Percentiles rank a stretch among this genome's conserved stretches.
Conservation (phyloP, 768 basidiomycete species). For the Lactarius deliciosus region DNA sequence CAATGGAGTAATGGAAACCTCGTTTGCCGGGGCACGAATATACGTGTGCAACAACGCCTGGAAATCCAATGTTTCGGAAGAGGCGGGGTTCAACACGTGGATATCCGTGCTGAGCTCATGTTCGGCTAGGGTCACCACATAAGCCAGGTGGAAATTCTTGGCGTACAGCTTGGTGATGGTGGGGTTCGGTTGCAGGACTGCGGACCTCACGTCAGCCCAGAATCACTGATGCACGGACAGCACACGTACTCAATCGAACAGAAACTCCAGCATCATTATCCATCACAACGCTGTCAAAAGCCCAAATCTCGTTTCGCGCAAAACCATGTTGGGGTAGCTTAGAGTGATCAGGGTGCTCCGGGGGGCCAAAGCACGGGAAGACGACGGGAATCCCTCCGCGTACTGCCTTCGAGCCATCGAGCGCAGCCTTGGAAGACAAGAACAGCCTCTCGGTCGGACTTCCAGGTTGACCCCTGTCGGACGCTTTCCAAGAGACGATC, state of each 20-base stretch:
- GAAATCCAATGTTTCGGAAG: constrained; percentile 63
- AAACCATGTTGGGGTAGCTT: constrained; percentile 88
- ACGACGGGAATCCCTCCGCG: constrained; percentile 60
- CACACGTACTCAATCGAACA: constrained; percentile 68
- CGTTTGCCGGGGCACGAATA: constrained; percentile 60
- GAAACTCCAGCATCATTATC: constrained; percentile 72
- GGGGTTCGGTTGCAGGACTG: constrained; percentile 64
- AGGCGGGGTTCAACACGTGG: constrained; percentile 67
- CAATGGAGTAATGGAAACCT: constrained; percentile 63
- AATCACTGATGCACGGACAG: not conserved
- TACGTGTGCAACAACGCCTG: constrained; percentile 95
- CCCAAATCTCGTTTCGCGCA: constrained; percentile 78
- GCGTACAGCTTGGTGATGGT: constrained; percentile 59
- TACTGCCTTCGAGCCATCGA: constrained; percentile 81
- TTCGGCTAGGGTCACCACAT: constrained; percentile 76
- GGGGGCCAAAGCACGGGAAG: constrained; percentile 89
- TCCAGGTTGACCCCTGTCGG: constrained; percentile 36
- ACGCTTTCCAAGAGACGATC: constrained; percentile 80
- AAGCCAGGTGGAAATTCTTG: constrained; percentile 68
- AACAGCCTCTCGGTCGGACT: constrained; percentile 69
- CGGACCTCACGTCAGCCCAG: not conserved
- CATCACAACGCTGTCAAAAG: constrained; percentile 57
- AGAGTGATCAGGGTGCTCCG: constrained; percentile 68
- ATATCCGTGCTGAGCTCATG: constrained; percentile 77
- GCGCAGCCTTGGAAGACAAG: constrained; percentile 71